Base-by-base conservation (phyloP, 1,139 yeast genomes). In the Waltiozyma sp. region DNA sequence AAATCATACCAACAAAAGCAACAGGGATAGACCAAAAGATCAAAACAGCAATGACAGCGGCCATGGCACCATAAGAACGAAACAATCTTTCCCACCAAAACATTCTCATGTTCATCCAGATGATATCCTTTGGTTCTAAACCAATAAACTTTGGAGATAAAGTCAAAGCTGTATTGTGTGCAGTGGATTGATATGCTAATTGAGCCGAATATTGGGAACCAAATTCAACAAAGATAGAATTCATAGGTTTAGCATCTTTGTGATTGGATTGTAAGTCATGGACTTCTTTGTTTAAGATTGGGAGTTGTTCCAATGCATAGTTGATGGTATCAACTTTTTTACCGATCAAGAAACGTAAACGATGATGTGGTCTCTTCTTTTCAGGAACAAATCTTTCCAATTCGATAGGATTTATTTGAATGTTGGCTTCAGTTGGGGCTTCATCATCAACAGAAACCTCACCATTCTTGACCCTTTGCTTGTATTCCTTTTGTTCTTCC, bases 1-100 rank as follows among this genome's bases (percentile, higher is more conserved):
- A 88, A 51, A 91, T 75, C 57, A 81, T 70, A 80, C 97, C 97
- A 44, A 91, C 96, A 61, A 87, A 86, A 2, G 96, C 95, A 42
- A 89, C 96, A 16, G 97, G 97, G 55, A 88, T 72, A 47, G 95
- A 75, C 97, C 97, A 91, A 60, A 88, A 82, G 44, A 89, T 73
- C 49, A 87, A 75, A 57, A 82, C 62, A 1, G 77, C 79, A 37
- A 69, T 59, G 49, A 87, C 73, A 14, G 79, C 76, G 18, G 80
- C 70, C 42, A 69, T 56, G 1, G 95, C 83, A 45, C 72, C 73
- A 24, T 75, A 58, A 39, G 67, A 63, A 65, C 91, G 73, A 28
- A 75, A 63, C 40, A 82, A 62, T 53, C 88, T 71, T 64, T 83
- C 94, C 83, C 88, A 81, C 94, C 95, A 85, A 50, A 75, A 73